phyloP scores from a whole-genome alignment of 768 basidiomycete genomes.

The Termitomyces titanicus region DNA sequence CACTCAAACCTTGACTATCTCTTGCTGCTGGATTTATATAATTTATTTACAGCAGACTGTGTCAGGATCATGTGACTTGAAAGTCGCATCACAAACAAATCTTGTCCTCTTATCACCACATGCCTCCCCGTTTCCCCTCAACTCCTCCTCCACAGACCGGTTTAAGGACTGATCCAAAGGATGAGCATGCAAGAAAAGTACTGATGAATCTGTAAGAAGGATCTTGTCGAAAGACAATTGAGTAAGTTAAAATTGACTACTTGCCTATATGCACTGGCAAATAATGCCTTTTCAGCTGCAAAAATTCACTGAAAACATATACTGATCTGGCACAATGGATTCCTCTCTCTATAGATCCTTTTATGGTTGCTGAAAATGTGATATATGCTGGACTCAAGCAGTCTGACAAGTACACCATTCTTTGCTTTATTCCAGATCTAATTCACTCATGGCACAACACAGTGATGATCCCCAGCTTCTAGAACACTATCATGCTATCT shows the following conservation, averaged over 20 bases:
- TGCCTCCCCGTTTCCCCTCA: not conserved
- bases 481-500: not conserved
- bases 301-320: not conserved
- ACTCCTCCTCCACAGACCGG: not conserved
- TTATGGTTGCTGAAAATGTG: not conserved
- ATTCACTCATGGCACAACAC: too few relatives aligned
- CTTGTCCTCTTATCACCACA: too few relatives aligned
- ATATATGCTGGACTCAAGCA: not conserved
- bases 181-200: not conserved
- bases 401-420: too few relatives aligned
- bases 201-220: not conserved
- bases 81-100: too few relatives aligned
- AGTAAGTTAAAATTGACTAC: not conserved
- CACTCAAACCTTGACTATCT: too few relatives aligned
- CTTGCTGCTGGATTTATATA: not conserved
- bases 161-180: not conserved
- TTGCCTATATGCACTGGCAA: not conserved
- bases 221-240: not conserved
- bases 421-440: too few relatives aligned
- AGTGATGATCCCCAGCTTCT: too few relatives aligned
- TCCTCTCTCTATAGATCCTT: not conserved
- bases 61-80: too few relatives aligned
- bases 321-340: not conserved
- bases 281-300: not conserved
- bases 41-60: too few relatives aligned